phyloP scores from a whole-genome alignment of 129 eudicot genomes.

The Artemisia annua region DNA sequence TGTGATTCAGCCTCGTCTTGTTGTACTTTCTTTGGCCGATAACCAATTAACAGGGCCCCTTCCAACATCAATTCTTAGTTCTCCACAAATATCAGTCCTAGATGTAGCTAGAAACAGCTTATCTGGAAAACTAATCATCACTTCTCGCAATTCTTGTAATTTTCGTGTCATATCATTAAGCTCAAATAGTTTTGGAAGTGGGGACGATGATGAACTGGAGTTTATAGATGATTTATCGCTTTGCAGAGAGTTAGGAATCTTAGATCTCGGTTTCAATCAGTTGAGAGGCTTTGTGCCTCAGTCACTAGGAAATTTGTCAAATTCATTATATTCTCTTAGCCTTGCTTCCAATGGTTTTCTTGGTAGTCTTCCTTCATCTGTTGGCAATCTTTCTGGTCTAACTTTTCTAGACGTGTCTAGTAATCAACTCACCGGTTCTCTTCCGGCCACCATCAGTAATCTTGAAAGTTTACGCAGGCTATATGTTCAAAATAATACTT shows the following conservation, averaged over 20 bases:
- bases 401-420: conserved; percentile 22
- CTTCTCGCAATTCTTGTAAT: conserved; percentile 10
- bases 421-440: conserved; percentile 20
- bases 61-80: conserved; percentile 24
- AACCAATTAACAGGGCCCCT: conserved; percentile 25
- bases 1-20: conserved; percentile 8
- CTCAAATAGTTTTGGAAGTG: conserved; percentile 33
- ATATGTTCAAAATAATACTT: conserved; percentile 16
- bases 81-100: conserved; percentile 21
- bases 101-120: conserved; percentile 31
- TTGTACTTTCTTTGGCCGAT: conserved; percentile 8
- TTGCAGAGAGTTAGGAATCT: conserved; percentile 19
- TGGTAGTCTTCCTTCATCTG: conserved; percentile 31
- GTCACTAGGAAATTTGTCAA: conserved; percentile 32
- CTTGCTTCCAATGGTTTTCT: conserved; percentile 9
- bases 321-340: conserved; percentile 1
- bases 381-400: conserved; percentile 27
- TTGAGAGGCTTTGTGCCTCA: conserved; percentile 29
- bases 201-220: conserved; percentile 33
- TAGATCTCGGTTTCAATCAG: conserved; percentile 27
- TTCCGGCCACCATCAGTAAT: conserved; percentile 30
- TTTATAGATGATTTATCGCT: conserved; percentile 25
- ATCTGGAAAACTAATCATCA: conserved; percentile 34
- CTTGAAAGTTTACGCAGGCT: conserved; percentile 20
- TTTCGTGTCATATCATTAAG: background rate